Base-by-base conservation (phyloP, 805 yeast genomes). In the Scheffersomyces spartinae region DNA sequence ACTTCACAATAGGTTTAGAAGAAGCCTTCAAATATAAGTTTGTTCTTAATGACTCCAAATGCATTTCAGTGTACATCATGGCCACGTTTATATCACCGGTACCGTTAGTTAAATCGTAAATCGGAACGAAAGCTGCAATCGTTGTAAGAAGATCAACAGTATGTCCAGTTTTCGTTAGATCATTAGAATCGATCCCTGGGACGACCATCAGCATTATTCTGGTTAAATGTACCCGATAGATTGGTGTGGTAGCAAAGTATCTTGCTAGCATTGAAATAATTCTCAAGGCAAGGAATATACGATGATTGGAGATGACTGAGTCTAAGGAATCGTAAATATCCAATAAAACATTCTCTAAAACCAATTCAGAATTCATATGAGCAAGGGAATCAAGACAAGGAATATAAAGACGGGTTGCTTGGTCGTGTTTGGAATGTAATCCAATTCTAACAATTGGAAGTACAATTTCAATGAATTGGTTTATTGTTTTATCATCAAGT, bases 141-240 rank as follows among this genome's bases (percentile, higher is more conserved):
- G 82, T 61, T 7, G 82, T 77, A 28, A 91, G 65, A 11, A 80
- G 64, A 30, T 74, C 68, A 20, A 86, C 52, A 0, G 94, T 68
- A 26, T 71, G 65, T 9, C 74, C 61, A 0, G 95, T 76, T 43
- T 86, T 71, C 9, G 61, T 63, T 25, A 84, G 62, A 48, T 91
- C 98, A 45, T 86, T 91, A 1, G 86, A 70, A 45, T 91, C 97
- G 15, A 91, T 73, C 16, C 91, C 95, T 0, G 85, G 81, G 6
- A 85, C 47, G 2, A 76, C 55, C 47, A 83, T 61, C 15, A 74
- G 68, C 20, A 86, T 45, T 9, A 91, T 56, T 27, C 93, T 69
- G 0, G 93, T 71, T 8, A 84, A 55, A 41, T 91, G 98, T 8
- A 82, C 73, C 22, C 95, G 58, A 43, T 68, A 83, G 2, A 72